Evolutionary conservation across 2,329 filamentous ascomycete species (phyloP).

Genomic region (Pochonia chlamydosporia): DNA sequence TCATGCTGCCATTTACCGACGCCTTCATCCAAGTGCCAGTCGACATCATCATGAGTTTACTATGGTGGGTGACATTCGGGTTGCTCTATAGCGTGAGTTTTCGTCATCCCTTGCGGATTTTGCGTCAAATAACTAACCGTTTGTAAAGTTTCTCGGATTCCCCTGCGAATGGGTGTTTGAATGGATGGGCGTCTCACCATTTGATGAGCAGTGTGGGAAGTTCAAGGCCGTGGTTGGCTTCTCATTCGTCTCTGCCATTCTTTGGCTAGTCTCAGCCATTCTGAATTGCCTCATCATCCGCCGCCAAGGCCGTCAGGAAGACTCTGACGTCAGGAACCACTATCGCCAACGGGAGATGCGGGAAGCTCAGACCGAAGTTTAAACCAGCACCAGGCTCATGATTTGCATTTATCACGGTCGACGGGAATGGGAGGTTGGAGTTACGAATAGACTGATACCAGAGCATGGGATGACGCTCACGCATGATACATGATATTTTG

Average conservation of each 20-base stretch:
- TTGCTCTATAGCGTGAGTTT: slow-evolving; percentile 47
- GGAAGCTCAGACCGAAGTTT: neutral
- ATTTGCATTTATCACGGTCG: no score
- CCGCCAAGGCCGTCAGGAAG: neutral
- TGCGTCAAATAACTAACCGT: neutral
- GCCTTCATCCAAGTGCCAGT: slow-evolving; percentile 60
- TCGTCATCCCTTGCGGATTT: neutral
- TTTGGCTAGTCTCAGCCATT: slow-evolving; percentile 56
- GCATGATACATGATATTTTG: neutral
- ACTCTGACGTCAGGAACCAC: neutral
- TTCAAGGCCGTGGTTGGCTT: slow-evolving; percentile 64
- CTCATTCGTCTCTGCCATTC: slow-evolving; percentile 56
- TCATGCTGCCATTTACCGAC: slow-evolving; percentile 60
- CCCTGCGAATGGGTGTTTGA: slow-evolving; percentile 46
- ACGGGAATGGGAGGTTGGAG: no score
- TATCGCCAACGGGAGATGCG: neutral
- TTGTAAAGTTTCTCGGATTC: slow-evolving; percentile 28
- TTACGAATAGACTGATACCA: neutral
- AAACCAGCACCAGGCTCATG: no score
- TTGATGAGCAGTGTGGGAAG: slow-evolving; percentile 45
- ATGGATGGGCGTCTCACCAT: slow-evolving; percentile 43
- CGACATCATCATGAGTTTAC: slow-evolving; percentile 56
- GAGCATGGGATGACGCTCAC: neutral
- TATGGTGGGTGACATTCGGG: slow-evolving; percentile 61
- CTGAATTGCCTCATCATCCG: slow-evolving; percentile 19